phyloP scores from a whole-genome alignment of 2,329 filamentous ascomycete species.

The Pestalotiopsis sp. region DNA sequence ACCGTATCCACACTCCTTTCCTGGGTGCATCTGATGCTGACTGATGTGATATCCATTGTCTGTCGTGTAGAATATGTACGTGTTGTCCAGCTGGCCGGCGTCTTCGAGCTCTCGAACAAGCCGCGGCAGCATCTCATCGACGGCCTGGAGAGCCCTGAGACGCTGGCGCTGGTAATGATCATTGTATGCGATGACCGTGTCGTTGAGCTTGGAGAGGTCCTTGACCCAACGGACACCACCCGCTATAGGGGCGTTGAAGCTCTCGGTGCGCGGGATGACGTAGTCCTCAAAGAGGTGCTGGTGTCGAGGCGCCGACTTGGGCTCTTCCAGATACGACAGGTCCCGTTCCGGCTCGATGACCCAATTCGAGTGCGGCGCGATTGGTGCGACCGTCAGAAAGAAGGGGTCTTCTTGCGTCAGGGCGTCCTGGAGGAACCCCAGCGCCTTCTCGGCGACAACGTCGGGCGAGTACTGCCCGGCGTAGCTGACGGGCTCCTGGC shows the following conservation, averaged over 20 bases:
- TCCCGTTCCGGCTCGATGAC: neutral
- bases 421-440: constrained; percentile 63
- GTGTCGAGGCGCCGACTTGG: constrained; percentile 63
- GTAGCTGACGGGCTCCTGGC: constrained; percentile 41
- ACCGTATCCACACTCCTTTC: constrained; percentile 51
- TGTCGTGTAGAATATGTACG: constrained; percentile 58
- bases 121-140: constrained; percentile 55
- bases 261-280: constrained; percentile 60
- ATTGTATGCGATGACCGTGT: constrained; percentile 48
- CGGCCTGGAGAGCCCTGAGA: constrained; percentile 50
- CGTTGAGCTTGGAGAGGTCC: constrained; percentile 27
- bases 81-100: constrained; percentile 59
- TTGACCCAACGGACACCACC: neutral
- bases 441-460: constrained; percentile 59
- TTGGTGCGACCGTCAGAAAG: constrained; percentile 67
- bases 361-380: constrained; percentile 65
- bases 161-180: constrained; percentile 54
- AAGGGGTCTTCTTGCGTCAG: constrained; percentile 58
- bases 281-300: constrained; percentile 61
- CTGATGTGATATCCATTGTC: constrained; percentile 64
- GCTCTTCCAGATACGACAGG: constrained; percentile 44
- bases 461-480: constrained; percentile 48
- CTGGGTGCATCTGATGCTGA: constrained; percentile 58
- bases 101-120: constrained; percentile 42
- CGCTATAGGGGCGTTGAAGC: constrained; percentile 57